phyloP scores from a whole-genome alignment of 495 filamentous ascomycete species.

The Chaetomium fimeti region DNA sequence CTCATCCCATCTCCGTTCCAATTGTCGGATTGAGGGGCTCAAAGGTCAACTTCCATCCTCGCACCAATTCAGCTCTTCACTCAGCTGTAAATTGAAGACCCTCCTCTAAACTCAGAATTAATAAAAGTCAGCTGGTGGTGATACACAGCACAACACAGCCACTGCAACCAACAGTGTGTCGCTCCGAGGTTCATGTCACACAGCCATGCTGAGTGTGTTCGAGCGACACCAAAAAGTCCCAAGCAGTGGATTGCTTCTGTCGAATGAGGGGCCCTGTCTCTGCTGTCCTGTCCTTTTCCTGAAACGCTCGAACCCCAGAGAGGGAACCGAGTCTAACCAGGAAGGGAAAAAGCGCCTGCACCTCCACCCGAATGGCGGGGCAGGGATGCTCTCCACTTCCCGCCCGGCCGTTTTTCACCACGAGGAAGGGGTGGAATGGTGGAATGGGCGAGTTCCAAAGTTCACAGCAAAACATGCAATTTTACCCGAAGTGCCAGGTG shows the following conservation, averaged over 20 bases:
- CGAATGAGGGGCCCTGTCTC: slow-evolving; percentile 26
- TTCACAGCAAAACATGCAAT: background rate
- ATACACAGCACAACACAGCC: no score
- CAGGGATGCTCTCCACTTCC: slow-evolving; percentile 1
- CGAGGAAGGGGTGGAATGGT: background rate
- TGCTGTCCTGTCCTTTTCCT: slow-evolving; percentile 20
- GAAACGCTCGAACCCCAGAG: slow-evolving; percentile 24
- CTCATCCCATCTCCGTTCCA: background rate
- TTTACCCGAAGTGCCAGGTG: no score
- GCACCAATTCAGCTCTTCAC: background rate
- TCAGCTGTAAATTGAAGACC: background rate
- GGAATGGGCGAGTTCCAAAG: background rate
- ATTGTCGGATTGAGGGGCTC: background rate
- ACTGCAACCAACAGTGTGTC: slow-evolving; percentile 6
- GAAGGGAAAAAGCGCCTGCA: slow-evolving; percentile 11
- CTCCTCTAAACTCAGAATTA: background rate
- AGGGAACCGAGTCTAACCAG: slow-evolving; percentile 19
- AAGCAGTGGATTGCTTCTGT: slow-evolving; percentile 3
- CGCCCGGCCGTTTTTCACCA: background rate
- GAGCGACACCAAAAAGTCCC: background rate
- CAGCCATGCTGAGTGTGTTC: background rate
- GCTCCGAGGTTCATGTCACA: background rate
- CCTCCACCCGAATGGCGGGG: background rate
- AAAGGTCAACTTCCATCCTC: background rate
- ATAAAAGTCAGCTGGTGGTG: slow-evolving; percentile 3